Evolutionary conservation across 2,329 filamentous ascomycete species (phyloP), one percentile per base, ranked within the genome.

Genomic region (Cladophialophora carrionii): DNA sequence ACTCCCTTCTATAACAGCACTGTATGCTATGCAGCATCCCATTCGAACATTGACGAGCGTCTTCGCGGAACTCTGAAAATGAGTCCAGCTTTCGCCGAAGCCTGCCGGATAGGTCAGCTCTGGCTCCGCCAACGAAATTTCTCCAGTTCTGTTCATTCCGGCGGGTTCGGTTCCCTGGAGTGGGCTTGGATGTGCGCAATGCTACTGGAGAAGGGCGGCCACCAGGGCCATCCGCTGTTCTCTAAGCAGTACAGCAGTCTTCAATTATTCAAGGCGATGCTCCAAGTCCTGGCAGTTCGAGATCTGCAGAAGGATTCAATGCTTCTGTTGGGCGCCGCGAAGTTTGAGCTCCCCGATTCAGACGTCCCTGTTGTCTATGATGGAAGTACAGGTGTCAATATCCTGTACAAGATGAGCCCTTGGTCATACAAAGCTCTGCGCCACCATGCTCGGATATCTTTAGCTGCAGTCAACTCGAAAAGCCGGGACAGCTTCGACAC

Each of bases 161-260:
- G 95, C 52, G 95, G 95, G 0, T 97, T 99, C 75, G 95, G 95
- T 2, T 87, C 91, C 70, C 96, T 96, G 70, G 95, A 99, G 75
- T 98, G 92, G 91, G 85, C 90, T 0, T 80, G 87, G n/a, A 80
- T 95, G 56, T 85, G 93, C 74, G 91, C 93, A 34, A 81, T 96
- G 14, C 80, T 98, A 1, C 82, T 98, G 49, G 88, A 92, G 75
- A 87, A 86, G n/a, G 91, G 91, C 29, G 89, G 88, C 6, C 84
- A 86, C 6, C 88, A 88, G 65, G 90, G 90, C 1, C 85, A 87
- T 68, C 84, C 89, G 1, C 79, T 91, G 5, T 82, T 98, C 17
- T 92, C 92, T 5, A 83, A 86, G 4, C 91, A 91, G 7, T 90
- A 96, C 72, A 96, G 90, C 79, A 90, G 90, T 77, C 95, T 94